These are phyloP conservation scores for Hypoxylon sp. DNA, from an alignment of 2,329 filamentous ascomycete genomes.

Conservation along the genomic window DNA sequence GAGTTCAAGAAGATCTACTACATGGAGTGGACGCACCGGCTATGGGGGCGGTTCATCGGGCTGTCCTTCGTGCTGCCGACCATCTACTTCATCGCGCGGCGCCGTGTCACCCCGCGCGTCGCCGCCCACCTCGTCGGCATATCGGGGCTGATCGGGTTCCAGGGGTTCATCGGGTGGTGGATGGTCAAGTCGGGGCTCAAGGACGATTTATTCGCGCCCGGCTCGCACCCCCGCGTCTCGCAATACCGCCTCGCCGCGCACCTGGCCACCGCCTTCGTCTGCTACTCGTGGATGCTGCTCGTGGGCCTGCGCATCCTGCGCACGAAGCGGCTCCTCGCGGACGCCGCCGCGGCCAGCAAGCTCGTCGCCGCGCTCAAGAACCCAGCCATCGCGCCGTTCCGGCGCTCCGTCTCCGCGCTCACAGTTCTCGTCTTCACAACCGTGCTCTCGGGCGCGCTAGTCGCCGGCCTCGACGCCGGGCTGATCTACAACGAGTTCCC, in stretches of 20 bases:
- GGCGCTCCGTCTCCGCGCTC: slow-evolving; percentile 78
- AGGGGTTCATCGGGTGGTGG: slow-evolving; percentile 98
- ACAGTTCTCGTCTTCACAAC: slow-evolving; percentile 86
- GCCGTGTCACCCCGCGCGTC: slow-evolving; percentile 84
- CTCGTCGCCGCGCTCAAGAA: slow-evolving; percentile 73
- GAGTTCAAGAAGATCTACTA: slow-evolving; percentile 99
- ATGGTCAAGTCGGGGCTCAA: slow-evolving; percentile 98
- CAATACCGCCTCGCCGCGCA: slow-evolving; percentile 95
- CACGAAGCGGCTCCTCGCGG: slow-evolving; percentile 77
- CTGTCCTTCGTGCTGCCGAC: slow-evolving; percentile 91
- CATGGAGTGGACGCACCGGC: slow-evolving; percentile 97
- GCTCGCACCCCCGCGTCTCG: slow-evolving; percentile 90
- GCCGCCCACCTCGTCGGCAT: slow-evolving; percentile 84
- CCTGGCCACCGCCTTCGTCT: slow-evolving; percentile 89
- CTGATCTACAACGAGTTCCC: slow-evolving; percentile 99
- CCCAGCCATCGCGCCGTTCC: slow-evolving; percentile 80
- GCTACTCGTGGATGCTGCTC: slow-evolving; percentile 95
- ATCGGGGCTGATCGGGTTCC: slow-evolving; percentile 90
- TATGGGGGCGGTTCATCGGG: slow-evolving; percentile 95
- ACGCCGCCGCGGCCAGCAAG: slow-evolving; percentile 74
- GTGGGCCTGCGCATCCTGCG: slow-evolving; percentile 89
- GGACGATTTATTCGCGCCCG: slow-evolving; percentile 93
- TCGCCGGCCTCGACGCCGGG: slow-evolving; percentile 94
- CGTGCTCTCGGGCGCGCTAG: slow-evolving; percentile 92
- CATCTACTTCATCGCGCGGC: slow-evolving; percentile 86